Evolutionary conservation across 2,329 filamentous ascomycete genomes (phyloP).

Genomic region (Trichoderma pleuroti): DNA sequence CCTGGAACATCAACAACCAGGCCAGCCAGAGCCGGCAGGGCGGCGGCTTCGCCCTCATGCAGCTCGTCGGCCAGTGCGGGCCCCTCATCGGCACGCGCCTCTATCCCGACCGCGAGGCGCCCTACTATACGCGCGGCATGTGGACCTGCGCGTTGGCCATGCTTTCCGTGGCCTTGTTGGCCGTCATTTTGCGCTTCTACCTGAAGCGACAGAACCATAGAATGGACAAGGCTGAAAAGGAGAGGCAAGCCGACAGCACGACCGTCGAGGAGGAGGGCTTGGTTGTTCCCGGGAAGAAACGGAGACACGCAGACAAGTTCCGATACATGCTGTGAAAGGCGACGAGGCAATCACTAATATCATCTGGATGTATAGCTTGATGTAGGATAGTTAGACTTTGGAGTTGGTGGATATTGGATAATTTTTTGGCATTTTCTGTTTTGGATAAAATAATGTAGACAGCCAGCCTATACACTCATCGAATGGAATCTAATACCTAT

Average conservation of each 20-base stretch:
- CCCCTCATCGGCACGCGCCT: constrained; percentile 66
- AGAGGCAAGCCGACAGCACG: constrained; percentile 23
- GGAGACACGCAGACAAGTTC: constrained; percentile 32
- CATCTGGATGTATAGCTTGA: not conserved
- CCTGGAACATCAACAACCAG: constrained; percentile 89
- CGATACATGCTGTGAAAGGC: constrained; percentile 46
- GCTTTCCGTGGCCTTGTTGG: constrained; percentile 56
- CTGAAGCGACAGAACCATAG: constrained; percentile 49
- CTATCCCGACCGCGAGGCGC: constrained; percentile 58
- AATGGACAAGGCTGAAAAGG: constrained; percentile 37
- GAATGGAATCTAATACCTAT: constrained; percentile 6
- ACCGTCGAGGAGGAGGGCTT: constrained; percentile 40
- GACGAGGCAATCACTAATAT: not conserved
- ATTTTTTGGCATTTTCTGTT: not conserved
- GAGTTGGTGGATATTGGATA: constrained; percentile 4
- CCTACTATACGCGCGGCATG: constrained; percentile 63
- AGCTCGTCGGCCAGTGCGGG: constrained; percentile 76
- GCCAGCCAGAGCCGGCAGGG: constrained; percentile 65
- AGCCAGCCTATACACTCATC: constrained; percentile 1
- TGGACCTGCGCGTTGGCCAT: constrained; percentile 59
- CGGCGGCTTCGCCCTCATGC: constrained; percentile 74
- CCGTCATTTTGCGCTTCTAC: constrained; percentile 50
- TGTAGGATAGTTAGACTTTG: not conserved
- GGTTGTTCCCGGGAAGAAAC: constrained; percentile 32
- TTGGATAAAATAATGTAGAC: not conserved